A percentile compares a stretch with the other conserved stretches of the same genome.
Conservation (phyloP, 2,329 filamentous ascomycete species). For the Aspergillus pseudoterreus region DNA sequence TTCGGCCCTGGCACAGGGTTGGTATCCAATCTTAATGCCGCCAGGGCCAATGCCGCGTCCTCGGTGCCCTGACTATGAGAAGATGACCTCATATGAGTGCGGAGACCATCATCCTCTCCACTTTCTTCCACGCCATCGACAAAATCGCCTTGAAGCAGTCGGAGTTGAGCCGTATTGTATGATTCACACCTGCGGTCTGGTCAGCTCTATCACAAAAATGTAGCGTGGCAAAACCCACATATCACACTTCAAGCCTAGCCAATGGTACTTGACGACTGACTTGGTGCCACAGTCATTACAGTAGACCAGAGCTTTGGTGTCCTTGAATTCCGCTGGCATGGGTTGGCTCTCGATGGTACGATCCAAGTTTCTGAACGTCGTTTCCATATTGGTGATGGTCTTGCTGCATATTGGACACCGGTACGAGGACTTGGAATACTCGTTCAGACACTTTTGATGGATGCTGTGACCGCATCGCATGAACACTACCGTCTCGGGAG, state of each 20-base stretch:
- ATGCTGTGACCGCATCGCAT: constrained; percentile 97
- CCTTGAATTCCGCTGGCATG: constrained; percentile 80
- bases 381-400: constrained; percentile 95
- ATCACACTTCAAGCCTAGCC: constrained; percentile 86
- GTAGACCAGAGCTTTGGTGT: constrained; percentile 76
- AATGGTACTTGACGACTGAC: constrained; percentile 84
- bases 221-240: constrained; percentile 35
- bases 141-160: constrained; percentile 33
- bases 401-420: constrained; percentile 96
- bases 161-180: constrained; percentile 45
- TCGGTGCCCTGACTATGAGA: constrained; percentile 21
- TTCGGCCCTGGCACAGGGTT: constrained; percentile 20
- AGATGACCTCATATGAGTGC: constrained; percentile 22
- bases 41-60: constrained; percentile 18
- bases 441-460: constrained; percentile 81
- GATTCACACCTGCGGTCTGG: constrained; percentile 39
- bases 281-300: constrained; percentile 95
- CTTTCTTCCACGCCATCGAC: constrained; percentile 23
- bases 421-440: constrained; percentile 86
- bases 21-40: constrained; percentile 27
- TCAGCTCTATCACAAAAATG: constrained; percentile 9
- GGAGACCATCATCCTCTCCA: constrained; percentile 14
- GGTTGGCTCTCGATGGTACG: constrained; percentile 83
- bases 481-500: constrained; percentile 81
- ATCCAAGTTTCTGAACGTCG: constrained; percentile 87